Conservation (phyloP, 768 basidiomycete species). For the Crepidotus variabilis region DNA sequence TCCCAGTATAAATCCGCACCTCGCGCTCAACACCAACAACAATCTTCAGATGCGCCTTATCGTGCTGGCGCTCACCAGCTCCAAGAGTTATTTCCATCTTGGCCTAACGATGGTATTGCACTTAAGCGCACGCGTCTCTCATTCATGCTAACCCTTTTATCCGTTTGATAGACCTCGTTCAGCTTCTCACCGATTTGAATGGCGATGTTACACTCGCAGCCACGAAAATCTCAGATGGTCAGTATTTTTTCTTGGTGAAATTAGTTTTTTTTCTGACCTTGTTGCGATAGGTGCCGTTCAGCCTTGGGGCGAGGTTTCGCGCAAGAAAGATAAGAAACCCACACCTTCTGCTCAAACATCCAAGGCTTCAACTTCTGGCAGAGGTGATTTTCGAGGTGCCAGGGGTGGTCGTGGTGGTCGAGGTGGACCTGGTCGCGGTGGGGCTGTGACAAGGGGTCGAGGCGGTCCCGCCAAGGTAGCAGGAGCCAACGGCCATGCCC, state of each 20-base stretch:
- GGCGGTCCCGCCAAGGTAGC: conserved; percentile 44
- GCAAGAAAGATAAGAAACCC: conserved; percentile 85
- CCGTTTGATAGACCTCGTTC: conserved; percentile 54
- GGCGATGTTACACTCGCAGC: conserved; percentile 72
- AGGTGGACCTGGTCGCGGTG: conserved; percentile 59
- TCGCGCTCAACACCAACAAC: conserved; percentile 32
- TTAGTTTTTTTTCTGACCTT: conserved; percentile 11
- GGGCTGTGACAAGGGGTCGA: conserved; percentile 44
- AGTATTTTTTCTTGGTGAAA: conserved; percentile 11
- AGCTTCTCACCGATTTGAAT: conserved; percentile 59
- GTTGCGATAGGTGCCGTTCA: conserved; percentile 56
- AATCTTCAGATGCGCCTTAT: conserved; percentile 39
- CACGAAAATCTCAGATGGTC: conserved; percentile 75
- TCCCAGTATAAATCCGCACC: conserved; percentile 51
- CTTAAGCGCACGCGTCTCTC: conserved; percentile 11
- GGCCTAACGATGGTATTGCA: conserved; percentile 57
- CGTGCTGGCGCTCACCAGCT: conserved; percentile 55
- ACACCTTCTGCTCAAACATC: conserved; percentile 36
- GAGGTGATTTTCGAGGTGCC: conserved; percentile 58
- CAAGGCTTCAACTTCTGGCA: conserved; percentile 47
- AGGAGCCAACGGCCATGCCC: conserved; percentile 36
- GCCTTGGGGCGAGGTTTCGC: conserved; percentile 81
- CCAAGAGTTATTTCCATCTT: conserved; percentile 67
- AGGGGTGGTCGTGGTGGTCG: conserved; percentile 56
- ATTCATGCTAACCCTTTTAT: conserved; percentile 22